Evolutionary conservation across 345 rosid species (phyloP).

Genomic region (Laguncularia racemosa): DNA sequence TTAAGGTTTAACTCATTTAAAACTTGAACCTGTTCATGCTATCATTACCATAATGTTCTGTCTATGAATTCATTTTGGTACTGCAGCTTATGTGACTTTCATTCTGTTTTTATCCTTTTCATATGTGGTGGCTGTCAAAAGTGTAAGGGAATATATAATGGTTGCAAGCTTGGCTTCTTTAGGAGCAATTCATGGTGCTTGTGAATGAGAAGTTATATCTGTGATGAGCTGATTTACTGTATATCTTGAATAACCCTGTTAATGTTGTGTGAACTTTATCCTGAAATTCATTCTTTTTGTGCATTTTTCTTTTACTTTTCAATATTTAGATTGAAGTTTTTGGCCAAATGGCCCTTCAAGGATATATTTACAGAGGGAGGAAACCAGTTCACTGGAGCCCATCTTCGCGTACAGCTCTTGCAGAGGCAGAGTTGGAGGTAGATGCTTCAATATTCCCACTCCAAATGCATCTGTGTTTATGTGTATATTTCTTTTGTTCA

Average conservation of each 20-base stretch:
- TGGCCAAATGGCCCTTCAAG: slow-evolving; percentile 83
- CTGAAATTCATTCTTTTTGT: slow-evolving; percentile 10
- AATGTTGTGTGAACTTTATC: slow-evolving; percentile 1
- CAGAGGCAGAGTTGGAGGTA: slow-evolving; percentile 99
- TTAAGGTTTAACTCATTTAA: too few relatives aligned
- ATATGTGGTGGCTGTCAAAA: neutral
- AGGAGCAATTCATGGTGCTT: too few relatives aligned
- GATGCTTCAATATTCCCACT: slow-evolving; percentile 2
- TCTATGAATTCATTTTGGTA: slow-evolving; percentile 1
- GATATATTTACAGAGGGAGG: slow-evolving; percentile 85
- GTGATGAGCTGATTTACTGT: too few relatives aligned
- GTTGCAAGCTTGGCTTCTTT: too few relatives aligned
- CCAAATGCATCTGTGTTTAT: neutral
- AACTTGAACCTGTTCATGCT: too few relatives aligned
- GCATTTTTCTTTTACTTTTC: slow-evolving; percentile 4
- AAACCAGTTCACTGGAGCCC: slow-evolving; percentile 99
- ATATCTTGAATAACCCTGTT: neutral
- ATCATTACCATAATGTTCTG: too few relatives aligned
- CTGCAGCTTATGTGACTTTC: slow-evolving; percentile 11
- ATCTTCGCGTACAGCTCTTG: slow-evolving; percentile 94
- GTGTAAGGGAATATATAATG: neutral
- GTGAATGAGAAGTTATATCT: too few relatives aligned
- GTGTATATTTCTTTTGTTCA: too few relatives aligned
- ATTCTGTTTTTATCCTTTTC: neutral
- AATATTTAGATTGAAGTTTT: slow-evolving; percentile 78